Evolutionary conservation across 495 filamentous ascomycete species (phyloP).

Genomic region (Hyaloscypha hepaticicola): DNA sequence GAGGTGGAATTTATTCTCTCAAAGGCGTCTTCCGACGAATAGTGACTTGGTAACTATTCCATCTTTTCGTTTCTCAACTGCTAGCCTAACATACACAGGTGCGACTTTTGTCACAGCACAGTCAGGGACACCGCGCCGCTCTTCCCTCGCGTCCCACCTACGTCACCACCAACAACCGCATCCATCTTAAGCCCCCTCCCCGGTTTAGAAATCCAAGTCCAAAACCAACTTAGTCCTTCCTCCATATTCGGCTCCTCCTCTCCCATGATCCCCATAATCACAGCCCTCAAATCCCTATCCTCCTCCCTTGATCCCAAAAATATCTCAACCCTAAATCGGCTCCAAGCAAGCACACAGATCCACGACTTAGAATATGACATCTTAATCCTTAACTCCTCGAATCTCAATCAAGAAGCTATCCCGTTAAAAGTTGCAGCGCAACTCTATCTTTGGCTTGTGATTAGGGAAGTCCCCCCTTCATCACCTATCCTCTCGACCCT

Average conservation of each 20-base stretch:
- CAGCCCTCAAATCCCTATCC: slow-evolving; percentile 25
- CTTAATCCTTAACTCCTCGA: slow-evolving; percentile 8
- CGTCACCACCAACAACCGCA: not conserved
- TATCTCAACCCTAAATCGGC: not conserved
- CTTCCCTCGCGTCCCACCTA: not conserved
- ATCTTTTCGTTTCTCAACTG: not conserved
- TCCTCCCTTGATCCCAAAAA: slow-evolving; percentile 3
- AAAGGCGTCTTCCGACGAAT: slow-evolving; percentile 12
- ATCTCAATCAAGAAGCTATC: slow-evolving; percentile 3
- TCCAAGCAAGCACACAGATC: slow-evolving; percentile 12
- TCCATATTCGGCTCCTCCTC: not conserved
- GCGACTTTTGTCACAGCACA: slow-evolving; percentile 14
- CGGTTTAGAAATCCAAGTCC: not conserved
- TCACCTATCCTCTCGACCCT: slow-evolving; percentile 25
- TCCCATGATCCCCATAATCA: slow-evolving; percentile 18
- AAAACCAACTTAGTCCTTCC: not conserved
- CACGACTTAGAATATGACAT: slow-evolving; percentile 19
- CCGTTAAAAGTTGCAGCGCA: slow-evolving; percentile 12
- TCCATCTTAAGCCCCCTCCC: not conserved
- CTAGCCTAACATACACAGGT: slow-evolving; percentile 4
- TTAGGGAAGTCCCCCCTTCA: slow-evolving; percentile 1
- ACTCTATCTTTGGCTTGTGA: slow-evolving; percentile 12
- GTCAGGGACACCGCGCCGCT: slow-evolving; percentile 7
- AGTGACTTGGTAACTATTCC: slow-evolving; percentile 3
- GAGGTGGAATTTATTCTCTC: slow-evolving; percentile 7